Conservation (phyloP, 2,329 filamentous ascomycete genomes). For the Mollisiaceae sp. region DNA sequence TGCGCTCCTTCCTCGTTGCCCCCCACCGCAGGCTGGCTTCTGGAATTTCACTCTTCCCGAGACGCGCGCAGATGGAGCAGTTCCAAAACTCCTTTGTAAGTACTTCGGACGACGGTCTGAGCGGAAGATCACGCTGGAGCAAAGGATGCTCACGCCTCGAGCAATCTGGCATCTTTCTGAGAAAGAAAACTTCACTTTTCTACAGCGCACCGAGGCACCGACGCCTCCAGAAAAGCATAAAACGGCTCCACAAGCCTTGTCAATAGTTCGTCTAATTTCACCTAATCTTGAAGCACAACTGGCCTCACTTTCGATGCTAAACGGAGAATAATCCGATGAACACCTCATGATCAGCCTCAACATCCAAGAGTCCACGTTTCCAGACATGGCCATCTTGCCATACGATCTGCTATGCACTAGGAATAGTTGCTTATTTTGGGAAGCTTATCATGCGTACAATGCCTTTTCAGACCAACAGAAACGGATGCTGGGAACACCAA, state of each 20-base stretch:
- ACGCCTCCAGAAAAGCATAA: slow-evolving; percentile 29
- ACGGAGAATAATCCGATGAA: slow-evolving; percentile 12
- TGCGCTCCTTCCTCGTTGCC: slow-evolving; percentile 1
- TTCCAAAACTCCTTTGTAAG: slow-evolving; percentile 13
- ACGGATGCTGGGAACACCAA: slow-evolving; percentile 15
- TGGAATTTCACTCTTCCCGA: slow-evolving; percentile 7
- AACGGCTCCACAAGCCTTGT: slow-evolving; percentile 25
- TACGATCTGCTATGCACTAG: slow-evolving; percentile 21
- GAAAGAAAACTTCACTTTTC: not conserved
- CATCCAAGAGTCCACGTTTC: slow-evolving; percentile 33
- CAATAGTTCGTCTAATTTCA: slow-evolving; percentile 30
- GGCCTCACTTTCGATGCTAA: slow-evolving; percentile 3
- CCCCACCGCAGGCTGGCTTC: not conserved
- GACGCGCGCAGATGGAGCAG: not conserved
- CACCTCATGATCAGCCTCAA: slow-evolving; percentile 20
- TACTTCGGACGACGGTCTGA: slow-evolving; percentile 18
- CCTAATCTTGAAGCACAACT: slow-evolving; percentile 7
- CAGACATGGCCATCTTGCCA: slow-evolving; percentile 24
- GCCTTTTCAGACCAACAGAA: slow-evolving; percentile 16
- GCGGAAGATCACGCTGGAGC: slow-evolving; percentile 17
- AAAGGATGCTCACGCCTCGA: slow-evolving; percentile 18
- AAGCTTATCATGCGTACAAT: slow-evolving; percentile 38
- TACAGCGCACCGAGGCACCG: slow-evolving; percentile 19
- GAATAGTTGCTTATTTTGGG: slow-evolving; percentile 28
- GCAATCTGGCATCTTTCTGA: slow-evolving; percentile 2